These are phyloP conservation scores for Didymella keratinophila DNA, from an alignment of 2,329 filamentous ascomycete genomes.

Conservation along the genomic window DNA sequence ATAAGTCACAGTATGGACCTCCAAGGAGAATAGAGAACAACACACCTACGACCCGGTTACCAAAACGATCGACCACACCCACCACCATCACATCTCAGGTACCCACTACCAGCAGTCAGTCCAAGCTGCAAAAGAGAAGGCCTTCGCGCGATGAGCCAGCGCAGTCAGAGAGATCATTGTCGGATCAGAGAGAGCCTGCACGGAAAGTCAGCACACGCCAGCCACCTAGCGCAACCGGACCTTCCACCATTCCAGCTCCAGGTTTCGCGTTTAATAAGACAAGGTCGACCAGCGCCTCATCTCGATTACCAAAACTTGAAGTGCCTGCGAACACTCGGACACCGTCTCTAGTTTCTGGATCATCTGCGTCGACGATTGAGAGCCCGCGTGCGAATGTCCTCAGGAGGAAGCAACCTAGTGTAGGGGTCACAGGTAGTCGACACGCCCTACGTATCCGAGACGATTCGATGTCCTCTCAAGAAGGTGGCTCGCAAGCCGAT, in stretches of 20 bases:
- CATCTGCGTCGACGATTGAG: constrained; percentile 56
- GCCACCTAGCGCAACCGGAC: constrained; percentile 33
- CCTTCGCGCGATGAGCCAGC: constrained; percentile 44
- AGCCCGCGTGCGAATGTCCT: constrained; percentile 56
- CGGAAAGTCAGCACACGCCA: constrained; percentile 34
- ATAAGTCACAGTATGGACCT: constrained; percentile 50
- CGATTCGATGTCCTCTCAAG: constrained; percentile 47
- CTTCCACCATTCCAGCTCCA: constrained; percentile 30
- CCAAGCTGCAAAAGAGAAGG: constrained; percentile 49
- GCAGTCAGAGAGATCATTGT: constrained; percentile 25
- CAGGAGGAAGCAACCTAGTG: constrained; percentile 55
- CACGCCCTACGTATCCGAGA: constrained; percentile 44
- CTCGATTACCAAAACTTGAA: constrained; percentile 48
- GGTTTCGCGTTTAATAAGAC: constrained; percentile 31
- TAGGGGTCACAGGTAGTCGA: constrained; percentile 44
- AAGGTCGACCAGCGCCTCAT: constrained; percentile 37
- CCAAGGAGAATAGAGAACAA: constrained; percentile 46
- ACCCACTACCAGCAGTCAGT: constrained; percentile 35
- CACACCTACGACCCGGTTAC: constrained; percentile 46
- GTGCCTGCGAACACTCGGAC: constrained; percentile 49
- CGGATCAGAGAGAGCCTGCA: constrained; percentile 31
- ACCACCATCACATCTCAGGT: constrained; percentile 40
- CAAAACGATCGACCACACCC: constrained; percentile 48
- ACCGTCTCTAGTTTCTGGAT: constrained; percentile 59
- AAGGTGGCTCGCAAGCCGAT: constrained; percentile 37